Percentiles rank a stretch among this genome's conserved stretches.
Conservation (phyloP, 805 yeast species). For the Ogataea degrootiae region DNA sequence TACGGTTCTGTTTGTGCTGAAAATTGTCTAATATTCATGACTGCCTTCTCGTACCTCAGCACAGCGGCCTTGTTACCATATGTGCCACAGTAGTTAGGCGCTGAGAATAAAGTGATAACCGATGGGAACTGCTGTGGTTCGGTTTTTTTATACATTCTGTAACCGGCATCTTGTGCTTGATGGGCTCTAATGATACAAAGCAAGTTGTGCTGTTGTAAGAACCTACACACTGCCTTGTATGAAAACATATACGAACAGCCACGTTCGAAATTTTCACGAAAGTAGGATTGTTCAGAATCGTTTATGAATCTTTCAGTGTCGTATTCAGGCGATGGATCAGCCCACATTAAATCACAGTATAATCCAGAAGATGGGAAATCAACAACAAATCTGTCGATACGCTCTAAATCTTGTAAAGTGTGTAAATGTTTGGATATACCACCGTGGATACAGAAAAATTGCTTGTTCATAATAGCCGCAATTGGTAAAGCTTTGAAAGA, state of each 20-base stretch:
- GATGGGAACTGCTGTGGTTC: constrained; percentile 84
- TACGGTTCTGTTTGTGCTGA: constrained; percentile 92
- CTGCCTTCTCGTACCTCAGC: constrained; percentile 83
- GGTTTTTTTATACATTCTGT: constrained; percentile 87
- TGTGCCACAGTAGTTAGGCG: constrained; percentile 90
- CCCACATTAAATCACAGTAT: constrained; percentile 94
- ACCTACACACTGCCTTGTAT: constrained; percentile 74
- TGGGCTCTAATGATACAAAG: constrained; percentile 91
- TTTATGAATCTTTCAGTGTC: constrained; percentile 46
- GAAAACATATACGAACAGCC: constrained; percentile 93
- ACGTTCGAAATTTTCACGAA: constrained; percentile 63
- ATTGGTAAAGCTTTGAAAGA: constrained; percentile 86
- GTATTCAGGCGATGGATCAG: constrained; percentile 90
- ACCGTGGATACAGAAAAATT: constrained; percentile 95
- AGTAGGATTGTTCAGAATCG: constrained; percentile 30
- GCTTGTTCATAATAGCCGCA: constrained; percentile 90
- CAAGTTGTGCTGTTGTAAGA: constrained; percentile 71
- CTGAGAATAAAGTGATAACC: constrained; percentile 85
- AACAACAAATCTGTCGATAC: constrained; percentile 76
- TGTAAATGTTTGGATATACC: constrained; percentile 86
- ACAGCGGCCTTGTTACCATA: constrained; percentile 96
- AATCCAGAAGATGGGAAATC: constrained; percentile 86
- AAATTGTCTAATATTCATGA: constrained; percentile 93
- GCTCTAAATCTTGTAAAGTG: constrained; percentile 61
- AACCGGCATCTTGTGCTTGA: constrained; percentile 97